A percentile compares a stretch with the other conserved stretches of the same genome.
phyloP scores from a whole-genome alignment of 441 rosid species.

The Erodium moschatum region DNA sequence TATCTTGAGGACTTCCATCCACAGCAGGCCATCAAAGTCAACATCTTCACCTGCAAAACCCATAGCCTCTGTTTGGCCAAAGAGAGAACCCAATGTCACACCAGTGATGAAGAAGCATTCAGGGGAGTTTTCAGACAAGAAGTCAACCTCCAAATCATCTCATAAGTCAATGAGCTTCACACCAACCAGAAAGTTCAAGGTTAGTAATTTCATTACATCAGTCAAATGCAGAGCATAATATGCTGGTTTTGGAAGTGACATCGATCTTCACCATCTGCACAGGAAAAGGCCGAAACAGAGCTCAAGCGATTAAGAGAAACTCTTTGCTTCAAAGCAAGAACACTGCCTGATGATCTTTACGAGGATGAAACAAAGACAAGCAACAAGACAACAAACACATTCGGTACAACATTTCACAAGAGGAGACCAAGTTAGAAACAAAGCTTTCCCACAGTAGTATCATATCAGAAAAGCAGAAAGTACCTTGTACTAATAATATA shows the following conservation, averaged over 20 bases:
- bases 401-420: too few species aligned
- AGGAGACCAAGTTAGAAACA: too few species aligned
- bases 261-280: neutral
- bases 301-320: neutral
- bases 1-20: constrained; percentile 19
- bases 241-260: too few species aligned
- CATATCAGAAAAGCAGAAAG: too few species aligned
- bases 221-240: too few species aligned
- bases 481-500: too few species aligned
- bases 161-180: constrained; percentile 26
- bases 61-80: constrained; percentile 14
- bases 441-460: too few species aligned
- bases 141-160: constrained; percentile 26
- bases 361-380: neutral
- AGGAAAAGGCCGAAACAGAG: neutral
- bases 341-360: neutral
- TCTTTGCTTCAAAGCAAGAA: constrained; percentile 5
- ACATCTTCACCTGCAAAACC: constrained; percentile 28
- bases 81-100: constrained; percentile 25
- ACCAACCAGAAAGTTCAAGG: constrained; percentile 33
- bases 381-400: neutral
- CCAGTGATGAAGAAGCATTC: constrained; percentile 24
- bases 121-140: constrained; percentile 16
- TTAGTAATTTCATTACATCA: too few species aligned
- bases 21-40: constrained; percentile 22